Percentiles rank a stretch among this genome's conserved stretches.
phyloP scores from a whole-genome alignment of 352 stramenopile species.

The Globisporangium cylindrosporum region DNA sequence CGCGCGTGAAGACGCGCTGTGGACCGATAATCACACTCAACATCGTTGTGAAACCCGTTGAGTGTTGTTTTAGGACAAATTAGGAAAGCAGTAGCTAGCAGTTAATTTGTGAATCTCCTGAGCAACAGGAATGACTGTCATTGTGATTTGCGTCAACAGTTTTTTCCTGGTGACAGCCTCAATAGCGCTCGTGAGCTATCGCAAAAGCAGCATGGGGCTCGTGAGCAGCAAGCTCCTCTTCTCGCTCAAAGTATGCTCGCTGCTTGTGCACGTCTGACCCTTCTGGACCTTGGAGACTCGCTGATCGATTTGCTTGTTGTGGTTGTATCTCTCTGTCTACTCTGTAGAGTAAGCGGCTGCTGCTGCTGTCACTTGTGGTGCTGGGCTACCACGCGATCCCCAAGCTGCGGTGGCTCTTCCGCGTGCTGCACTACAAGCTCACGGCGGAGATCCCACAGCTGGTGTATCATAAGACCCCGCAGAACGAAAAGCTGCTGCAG shows the following conservation, averaged over 20 bases:
- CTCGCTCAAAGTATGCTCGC: not conserved
- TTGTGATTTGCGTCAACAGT: no score
- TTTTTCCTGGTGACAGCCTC: no score
- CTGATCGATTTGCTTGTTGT: not conserved
- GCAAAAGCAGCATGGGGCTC: conserved; percentile 1
- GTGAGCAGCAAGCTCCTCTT: conserved; percentile 1
- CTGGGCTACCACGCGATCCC: conserved; percentile 6
- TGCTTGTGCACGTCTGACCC: not conserved
- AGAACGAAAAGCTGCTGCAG: conserved; percentile 36
- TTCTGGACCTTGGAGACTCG: not conserved
- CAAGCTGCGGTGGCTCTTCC: not conserved
- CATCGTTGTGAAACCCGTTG: no score
- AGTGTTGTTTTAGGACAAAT: no score
- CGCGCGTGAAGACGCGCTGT: no score
- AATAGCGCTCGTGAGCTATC: not conserved
- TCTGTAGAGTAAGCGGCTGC: conserved; percentile 1
- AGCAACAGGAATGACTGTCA: no score
- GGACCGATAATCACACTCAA: no score
- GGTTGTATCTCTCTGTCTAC: not conserved
- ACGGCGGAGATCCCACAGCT: conserved; percentile 41
- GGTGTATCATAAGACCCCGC: conserved; percentile 32
- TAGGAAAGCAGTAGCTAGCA: no score
- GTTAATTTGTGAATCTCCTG: no score
- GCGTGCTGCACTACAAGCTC: conserved; percentile 29
- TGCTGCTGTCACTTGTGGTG: conserved; percentile 6